phyloP scores from a whole-genome alignment of 2,329 filamentous ascomycete genomes.

The Phoma herbarum region DNA sequence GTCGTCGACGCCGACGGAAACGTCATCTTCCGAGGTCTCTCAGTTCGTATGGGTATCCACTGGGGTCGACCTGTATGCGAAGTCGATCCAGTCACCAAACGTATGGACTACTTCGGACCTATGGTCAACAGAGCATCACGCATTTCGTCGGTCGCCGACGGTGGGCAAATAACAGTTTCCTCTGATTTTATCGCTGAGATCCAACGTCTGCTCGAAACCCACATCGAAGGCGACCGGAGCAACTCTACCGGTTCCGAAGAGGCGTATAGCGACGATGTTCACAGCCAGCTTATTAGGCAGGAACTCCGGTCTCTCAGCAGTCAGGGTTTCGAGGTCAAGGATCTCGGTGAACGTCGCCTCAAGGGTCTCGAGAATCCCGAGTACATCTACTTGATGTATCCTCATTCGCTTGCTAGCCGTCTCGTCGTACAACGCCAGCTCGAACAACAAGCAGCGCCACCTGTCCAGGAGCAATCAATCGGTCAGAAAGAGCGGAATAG shows the following conservation, averaged over 20 bases:
- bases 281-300: constrained; percentile 80
- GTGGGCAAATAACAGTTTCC: constrained; percentile 95
- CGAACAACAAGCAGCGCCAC: constrained; percentile 51
- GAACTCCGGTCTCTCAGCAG: constrained; percentile 87
- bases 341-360: constrained; percentile 91
- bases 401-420: constrained; percentile 83
- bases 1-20: constrained; percentile 84
- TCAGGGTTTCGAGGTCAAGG: constrained; percentile 96
- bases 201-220: constrained; percentile 86
- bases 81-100: constrained; percentile 91
- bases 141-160: constrained; percentile 93
- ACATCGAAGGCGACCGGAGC: constrained; percentile 81
- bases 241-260: constrained; percentile 76
- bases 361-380: constrained; percentile 98
- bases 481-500: constrained; percentile 70
- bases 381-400: constrained; percentile 93
- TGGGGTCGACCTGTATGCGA: constrained; percentile 96
- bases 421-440: constrained; percentile 72
- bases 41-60: constrained; percentile 97
- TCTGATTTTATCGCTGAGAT: constrained; percentile 98
- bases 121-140: constrained; percentile 98
- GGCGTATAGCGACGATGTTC: constrained; percentile 76
- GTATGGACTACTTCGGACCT: constrained; percentile 99
- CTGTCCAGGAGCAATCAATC: constrained; percentile 56
- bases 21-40: constrained; percentile 91